Percentiles rank a stretch among this genome's conserved stretches.
phyloP scores from a whole-genome alignment of 768 basidiomycete genomes.

The Kwoniella heveanensis region DNA sequence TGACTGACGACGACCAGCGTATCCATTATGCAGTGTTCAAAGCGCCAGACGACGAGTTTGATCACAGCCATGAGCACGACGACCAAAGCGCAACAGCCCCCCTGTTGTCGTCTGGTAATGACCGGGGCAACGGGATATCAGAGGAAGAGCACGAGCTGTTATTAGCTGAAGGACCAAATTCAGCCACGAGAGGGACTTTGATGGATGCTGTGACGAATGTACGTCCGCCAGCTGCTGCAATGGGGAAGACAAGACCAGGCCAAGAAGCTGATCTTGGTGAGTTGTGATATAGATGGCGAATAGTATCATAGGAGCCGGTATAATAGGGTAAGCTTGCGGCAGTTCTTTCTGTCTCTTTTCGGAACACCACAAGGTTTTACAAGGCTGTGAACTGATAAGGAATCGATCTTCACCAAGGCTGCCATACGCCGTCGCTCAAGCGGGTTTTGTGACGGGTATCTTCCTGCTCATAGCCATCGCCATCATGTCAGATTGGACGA shows the following conservation, averaged over 20 bases:
- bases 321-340: constrained; percentile 32
- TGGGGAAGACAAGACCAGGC: no score
- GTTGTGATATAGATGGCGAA: constrained; percentile 27
- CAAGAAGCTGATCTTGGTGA: background rate
- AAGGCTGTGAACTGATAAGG: no score
- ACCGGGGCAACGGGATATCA: background rate
- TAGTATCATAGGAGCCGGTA: constrained; percentile 31
- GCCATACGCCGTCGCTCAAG: constrained; percentile 91
- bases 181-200: constrained; percentile 16
- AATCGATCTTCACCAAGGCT: no score
- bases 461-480: constrained; percentile 79
- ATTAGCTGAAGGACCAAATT: constrained; percentile 18
- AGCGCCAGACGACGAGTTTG: constrained; percentile 13
- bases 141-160: constrained; percentile 24
- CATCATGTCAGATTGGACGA: constrained; percentile 80
- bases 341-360: background rate
- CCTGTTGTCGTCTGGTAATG: background rate
- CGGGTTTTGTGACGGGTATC: constrained; percentile 87
- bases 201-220: constrained; percentile 29
- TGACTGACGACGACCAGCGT: no score
- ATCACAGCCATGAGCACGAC: constrained; percentile 1
- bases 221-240: background rate
- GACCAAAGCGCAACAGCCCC: constrained; percentile 16
- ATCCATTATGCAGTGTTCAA: constrained; percentile 26
- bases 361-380: no score